phyloP scores from a whole-genome alignment of 495 filamentous ascomycete genomes.

The Lepraria neglecta region DNA sequence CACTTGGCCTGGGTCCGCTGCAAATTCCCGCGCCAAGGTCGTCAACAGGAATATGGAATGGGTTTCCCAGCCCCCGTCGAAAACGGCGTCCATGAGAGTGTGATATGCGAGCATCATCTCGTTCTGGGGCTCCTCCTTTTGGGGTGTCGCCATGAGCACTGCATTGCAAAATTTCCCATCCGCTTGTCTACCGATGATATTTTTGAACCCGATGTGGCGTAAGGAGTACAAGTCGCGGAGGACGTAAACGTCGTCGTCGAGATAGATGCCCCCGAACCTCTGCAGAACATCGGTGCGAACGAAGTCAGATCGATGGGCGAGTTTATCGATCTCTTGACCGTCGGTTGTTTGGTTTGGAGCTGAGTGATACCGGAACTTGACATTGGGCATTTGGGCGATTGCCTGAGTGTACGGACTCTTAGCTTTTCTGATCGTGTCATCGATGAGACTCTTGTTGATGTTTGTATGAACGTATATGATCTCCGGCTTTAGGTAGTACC shows the following conservation, averaged over 20 bases:
- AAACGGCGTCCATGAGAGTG: neutral
- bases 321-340: neutral
- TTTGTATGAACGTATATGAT: neutral
- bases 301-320: neutral
- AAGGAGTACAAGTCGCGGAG: neutral
- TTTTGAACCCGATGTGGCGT: neutral
- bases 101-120: neutral
- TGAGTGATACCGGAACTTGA: neutral
- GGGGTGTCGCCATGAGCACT: neutral
- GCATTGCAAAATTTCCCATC: neutral
- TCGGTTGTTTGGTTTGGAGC: neutral
- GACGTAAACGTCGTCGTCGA: conserved; percentile 3
- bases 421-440: neutral
- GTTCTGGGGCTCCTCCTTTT: neutral
- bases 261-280: neutral
- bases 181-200: neutral
- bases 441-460: neutral
- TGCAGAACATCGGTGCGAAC: neutral
- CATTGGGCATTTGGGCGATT: neutral
- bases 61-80: neutral
- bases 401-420: neutral
- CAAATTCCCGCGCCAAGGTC: neutral
- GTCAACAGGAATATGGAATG: neutral
- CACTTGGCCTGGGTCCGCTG: neutral
- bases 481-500: neutral